Base-by-base conservation (phyloP, 1,284 basidiomycete species). In the Grifola frondosa region DNA sequence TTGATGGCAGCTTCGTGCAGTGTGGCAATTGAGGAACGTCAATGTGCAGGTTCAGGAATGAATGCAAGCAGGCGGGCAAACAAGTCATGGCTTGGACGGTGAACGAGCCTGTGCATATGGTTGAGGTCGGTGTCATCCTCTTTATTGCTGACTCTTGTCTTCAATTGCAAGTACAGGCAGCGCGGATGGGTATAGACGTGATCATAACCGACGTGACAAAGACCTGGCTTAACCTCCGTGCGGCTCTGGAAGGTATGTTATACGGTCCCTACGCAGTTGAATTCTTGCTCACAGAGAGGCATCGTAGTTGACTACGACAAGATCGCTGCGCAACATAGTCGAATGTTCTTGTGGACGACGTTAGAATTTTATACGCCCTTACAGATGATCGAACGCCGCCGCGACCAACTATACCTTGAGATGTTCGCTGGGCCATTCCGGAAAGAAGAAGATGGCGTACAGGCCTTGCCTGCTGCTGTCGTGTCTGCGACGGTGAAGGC, bases 71-170 rank as follows among this genome's bases (percentile, higher is more conserved):
- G 10, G 83, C 80, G 0, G 88, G 88, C 15, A 99, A 99, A 77
- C 78, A 80, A 56, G 59, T 98, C 37, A 86, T 95, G 79, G 91
- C 95, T 7, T 99, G 97, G 97, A 99, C 96, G 0, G 95, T 98
- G 23, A 99, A 98, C 63, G 78, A 87, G 38, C 81, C 84, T 10
- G 81, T 84, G 49, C 87, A 96, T 63, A 97, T 99, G 96, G 88
- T 96, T 72, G 91, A 97, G 78, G 87, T 81, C 15, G 38, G 77
- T 67, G 32, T 21, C 13, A 6, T n/a, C 22, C 17, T 6, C 25
- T 25, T 17, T 9, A 15, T 17, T n/a, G 26, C 32, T 28, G 22
- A 40, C 24, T 19, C 32, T 17, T n/a, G 24, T 30, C 13, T 30
- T 29, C n/a, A 42, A 49, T 37, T 15, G 39, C 28, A 41, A 31